phyloP scores from a whole-genome alignment of 2,329 filamentous ascomycete species.

The Aspergillus eucalypticola region DNA sequence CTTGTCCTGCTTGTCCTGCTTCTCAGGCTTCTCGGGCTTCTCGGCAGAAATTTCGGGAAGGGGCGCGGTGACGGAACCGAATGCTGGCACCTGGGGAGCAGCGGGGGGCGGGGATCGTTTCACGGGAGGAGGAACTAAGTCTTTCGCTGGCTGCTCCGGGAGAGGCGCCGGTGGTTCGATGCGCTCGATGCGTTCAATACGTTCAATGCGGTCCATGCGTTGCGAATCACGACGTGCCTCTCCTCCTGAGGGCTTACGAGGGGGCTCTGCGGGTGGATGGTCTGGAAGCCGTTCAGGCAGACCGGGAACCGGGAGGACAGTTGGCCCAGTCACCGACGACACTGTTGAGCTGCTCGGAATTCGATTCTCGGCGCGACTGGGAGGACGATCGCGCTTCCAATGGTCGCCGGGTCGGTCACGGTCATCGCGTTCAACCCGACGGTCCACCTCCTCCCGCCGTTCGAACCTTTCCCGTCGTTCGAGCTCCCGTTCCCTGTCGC shows the following conservation, averaged over 20 bases:
- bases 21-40: conserved; percentile 29
- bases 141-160: conserved; percentile 29
- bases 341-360: conserved; percentile 28
- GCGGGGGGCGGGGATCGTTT: conserved; percentile 42
- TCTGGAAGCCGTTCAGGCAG: conserved; percentile 28
- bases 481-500: conserved; percentile 32
- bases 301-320: conserved; percentile 16
- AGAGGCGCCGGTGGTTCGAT: conserved; percentile 28
- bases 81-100: conserved; percentile 45
- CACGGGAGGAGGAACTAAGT: conserved; percentile 22
- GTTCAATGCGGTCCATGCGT: background rate
- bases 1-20: conserved; percentile 29
- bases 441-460: conserved; percentile 33
- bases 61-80: conserved; percentile 40
- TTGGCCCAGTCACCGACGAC: conserved; percentile 16
- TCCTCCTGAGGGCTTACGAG: conserved; percentile 27
- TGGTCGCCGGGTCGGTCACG: conserved; percentile 35
- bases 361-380: conserved; percentile 33
- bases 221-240: conserved; percentile 35
- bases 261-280: conserved; percentile 24
- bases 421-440: conserved; percentile 33
- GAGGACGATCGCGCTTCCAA: conserved; percentile 45
- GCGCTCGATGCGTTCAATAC: conserved; percentile 20
- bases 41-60: conserved; percentile 24
- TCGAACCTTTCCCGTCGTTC: conserved; percentile 34